Percentiles rank a stretch among this genome's conserved stretches.
Conservation (phyloP, 352 stramenopile genomes). For the Globisporangium orthogonon region DNA sequence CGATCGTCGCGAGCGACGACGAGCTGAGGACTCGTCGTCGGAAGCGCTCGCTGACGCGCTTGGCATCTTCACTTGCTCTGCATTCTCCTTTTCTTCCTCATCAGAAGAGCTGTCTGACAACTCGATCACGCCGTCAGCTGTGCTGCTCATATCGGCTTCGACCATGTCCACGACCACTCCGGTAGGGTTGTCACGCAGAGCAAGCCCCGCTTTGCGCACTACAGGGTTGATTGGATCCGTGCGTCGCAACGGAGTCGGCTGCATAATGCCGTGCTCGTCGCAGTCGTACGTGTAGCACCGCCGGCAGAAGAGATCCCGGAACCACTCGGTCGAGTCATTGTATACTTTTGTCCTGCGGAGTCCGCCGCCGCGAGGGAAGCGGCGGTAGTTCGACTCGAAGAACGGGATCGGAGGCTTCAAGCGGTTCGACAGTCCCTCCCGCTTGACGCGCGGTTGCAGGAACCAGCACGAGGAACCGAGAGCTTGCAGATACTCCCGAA, state of each 20-base stretch:
- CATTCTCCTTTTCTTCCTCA: slow-evolving; percentile 4
- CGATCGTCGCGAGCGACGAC: slow-evolving; percentile 47
- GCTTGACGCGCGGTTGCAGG: slow-evolving; percentile 16
- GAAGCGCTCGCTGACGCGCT: slow-evolving; percentile 12
- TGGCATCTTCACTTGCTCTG: slow-evolving; percentile 20
- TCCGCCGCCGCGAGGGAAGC: slow-evolving; percentile 22
- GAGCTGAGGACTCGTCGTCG: slow-evolving; percentile 16
- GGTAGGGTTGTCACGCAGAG: slow-evolving; percentile 10
- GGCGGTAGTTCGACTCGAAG: slow-evolving; percentile 50
- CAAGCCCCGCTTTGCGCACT: slow-evolving; percentile 23
- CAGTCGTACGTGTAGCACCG: slow-evolving; percentile 91
- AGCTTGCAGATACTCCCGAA: slow-evolving; percentile 9
- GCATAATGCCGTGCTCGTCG: slow-evolving; percentile 78
- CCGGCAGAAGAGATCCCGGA: slow-evolving; percentile 85
- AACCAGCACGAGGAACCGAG: slow-evolving; percentile 24
- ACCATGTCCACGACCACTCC: neutral
- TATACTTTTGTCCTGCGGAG: slow-evolving; percentile 38
- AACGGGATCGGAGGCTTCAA: slow-evolving; percentile 37
- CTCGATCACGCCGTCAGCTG: slow-evolving; percentile 14
- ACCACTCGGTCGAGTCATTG: slow-evolving; percentile 61
- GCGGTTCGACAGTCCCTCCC: slow-evolving; percentile 17
- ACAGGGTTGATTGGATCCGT: slow-evolving; percentile 58
- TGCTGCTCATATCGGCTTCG: neutral
- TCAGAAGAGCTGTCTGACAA: slow-evolving; percentile 18
- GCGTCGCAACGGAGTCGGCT: slow-evolving; percentile 37